These are phyloP conservation scores for Schizophyllum amplum DNA, from an alignment of 1,284 basidiomycete species.

Conservation along the genomic window DNA sequence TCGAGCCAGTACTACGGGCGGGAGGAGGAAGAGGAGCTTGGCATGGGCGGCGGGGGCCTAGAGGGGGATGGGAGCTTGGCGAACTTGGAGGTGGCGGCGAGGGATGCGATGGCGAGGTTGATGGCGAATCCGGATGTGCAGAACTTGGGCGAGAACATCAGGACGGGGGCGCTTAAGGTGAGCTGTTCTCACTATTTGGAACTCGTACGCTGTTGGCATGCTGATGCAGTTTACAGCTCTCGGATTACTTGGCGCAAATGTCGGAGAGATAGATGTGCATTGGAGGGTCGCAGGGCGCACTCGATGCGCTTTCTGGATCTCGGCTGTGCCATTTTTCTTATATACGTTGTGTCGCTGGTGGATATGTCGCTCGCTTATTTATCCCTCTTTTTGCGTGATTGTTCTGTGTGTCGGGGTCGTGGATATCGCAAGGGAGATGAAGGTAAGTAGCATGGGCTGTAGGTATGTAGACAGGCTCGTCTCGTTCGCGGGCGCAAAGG, in stretches of 20 bases:
- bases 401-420: no score
- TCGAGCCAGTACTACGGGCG: conserved; percentile 94
- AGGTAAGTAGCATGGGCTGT: no score
- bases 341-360: not conserved
- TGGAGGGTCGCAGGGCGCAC: not conserved
- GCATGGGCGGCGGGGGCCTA: conserved; percentile 35
- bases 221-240: conserved; percentile 46
- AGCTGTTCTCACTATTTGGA: conserved; percentile 31
- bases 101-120: conserved; percentile 72
- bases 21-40: conserved; percentile 69
- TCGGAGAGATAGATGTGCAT: conserved; percentile 37
- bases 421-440: no score
- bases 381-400: not conserved
- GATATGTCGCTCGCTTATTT: not conserved
- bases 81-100: conserved; percentile 69
- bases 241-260: conserved; percentile 74
- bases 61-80: conserved; percentile 67
- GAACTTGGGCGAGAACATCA: conserved; percentile 77
- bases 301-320: not conserved
- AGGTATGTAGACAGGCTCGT: no score
- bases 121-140: conserved; percentile 89
- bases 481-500: no score
- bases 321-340: not conserved
- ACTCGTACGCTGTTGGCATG: not conserved
- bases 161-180: conserved; percentile 82